These are phyloP conservation scores for Vitis rotundifolia DNA, from an alignment of 164 flowering plant species.

Conservation along the genomic window DNA sequence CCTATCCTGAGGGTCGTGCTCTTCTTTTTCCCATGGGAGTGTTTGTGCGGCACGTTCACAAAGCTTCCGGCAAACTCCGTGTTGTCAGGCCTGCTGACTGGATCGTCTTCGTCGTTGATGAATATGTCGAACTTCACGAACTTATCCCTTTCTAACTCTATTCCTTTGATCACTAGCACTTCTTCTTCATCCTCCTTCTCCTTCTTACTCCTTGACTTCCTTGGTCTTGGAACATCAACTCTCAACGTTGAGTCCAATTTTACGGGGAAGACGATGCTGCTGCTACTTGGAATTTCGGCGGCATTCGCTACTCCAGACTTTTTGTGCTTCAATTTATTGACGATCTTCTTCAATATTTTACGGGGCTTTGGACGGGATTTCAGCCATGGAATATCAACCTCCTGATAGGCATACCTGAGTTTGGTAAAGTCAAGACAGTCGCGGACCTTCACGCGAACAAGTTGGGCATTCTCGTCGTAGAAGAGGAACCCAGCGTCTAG, in stretches of 20 bases:
- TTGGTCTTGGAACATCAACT: constrained; percentile 41
- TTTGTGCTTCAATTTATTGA: too few species aligned
- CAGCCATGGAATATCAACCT: constrained; percentile 58
- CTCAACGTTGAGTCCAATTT: constrained; percentile 27
- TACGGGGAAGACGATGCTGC: constrained; percentile 24
- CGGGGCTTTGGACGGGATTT: constrained; percentile 25
- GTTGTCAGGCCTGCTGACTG: constrained; percentile 20
- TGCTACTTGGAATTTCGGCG: constrained; percentile 3
- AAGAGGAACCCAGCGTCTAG: constrained; percentile 36
- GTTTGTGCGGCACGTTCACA: constrained; percentile 52
- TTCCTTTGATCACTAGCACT: constrained; percentile 45
- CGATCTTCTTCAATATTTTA: not conserved
- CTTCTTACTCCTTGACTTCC: constrained; percentile 42
- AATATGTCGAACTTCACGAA: constrained; percentile 59
- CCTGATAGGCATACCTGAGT: constrained; percentile 53
- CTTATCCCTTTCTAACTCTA: constrained; percentile 35
- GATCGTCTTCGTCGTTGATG: constrained; percentile 51
- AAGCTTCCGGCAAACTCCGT: constrained; percentile 65
- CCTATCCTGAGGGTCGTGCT: constrained; percentile 44
- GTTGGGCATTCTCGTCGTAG: constrained; percentile 49
- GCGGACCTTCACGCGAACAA: constrained; percentile 42
- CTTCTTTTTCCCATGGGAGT: constrained; percentile 28
- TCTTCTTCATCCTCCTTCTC: constrained; percentile 63
- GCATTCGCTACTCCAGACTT: constrained; percentile 9
- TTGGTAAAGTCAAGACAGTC: constrained; percentile 46